phyloP scores from a whole-genome alignment of 2,329 filamentous ascomycete genomes.

The Pseudomassariella vexata region DNA sequence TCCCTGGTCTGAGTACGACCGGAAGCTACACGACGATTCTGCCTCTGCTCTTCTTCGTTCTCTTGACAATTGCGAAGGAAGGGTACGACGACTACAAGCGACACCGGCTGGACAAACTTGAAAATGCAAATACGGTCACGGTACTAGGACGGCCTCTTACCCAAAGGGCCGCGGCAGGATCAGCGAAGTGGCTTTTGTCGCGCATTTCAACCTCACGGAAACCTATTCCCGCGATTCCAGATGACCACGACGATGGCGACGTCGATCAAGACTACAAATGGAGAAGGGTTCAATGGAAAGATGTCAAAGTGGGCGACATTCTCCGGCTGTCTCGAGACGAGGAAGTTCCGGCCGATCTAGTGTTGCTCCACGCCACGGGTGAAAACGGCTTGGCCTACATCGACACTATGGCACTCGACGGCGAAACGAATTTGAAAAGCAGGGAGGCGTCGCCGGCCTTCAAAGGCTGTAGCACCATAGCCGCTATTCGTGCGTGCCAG shows the following conservation, averaged over 20 bases:
- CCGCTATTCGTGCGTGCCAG: slow-evolving; percentile 45
- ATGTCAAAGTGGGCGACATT: slow-evolving; percentile 66
- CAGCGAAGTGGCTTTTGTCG: background rate
- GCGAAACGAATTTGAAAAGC: slow-evolving; percentile 76
- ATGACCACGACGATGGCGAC: slow-evolving; percentile 9
- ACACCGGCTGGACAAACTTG: slow-evolving; percentile 73
- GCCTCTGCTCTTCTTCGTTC: slow-evolving; percentile 68
- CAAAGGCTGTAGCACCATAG: slow-evolving; percentile 49
- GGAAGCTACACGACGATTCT: slow-evolving; percentile 70
- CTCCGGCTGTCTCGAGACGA: slow-evolving; percentile 68
- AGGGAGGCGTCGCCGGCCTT: slow-evolving; percentile 62
- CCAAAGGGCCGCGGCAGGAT: slow-evolving; percentile 2
- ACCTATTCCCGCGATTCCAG: slow-evolving; percentile 4
- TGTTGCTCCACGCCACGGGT: slow-evolving; percentile 71
- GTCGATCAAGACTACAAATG: slow-evolving; percentile 32
- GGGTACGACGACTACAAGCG: slow-evolving; percentile 80
- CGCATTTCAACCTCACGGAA: background rate
- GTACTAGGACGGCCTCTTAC: slow-evolving; percentile 30
- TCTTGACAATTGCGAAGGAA: slow-evolving; percentile 77
- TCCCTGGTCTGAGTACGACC: slow-evolving; percentile 70
- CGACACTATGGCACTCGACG: slow-evolving; percentile 79
- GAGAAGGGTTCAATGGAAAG: slow-evolving; percentile 58
- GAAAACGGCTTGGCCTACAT: slow-evolving; percentile 77
- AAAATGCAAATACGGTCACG: slow-evolving; percentile 56
- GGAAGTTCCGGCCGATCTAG: slow-evolving; percentile 74